Evolutionary conservation across 257 asterid genomes (phyloP), one percentile per base, ranked within the genome.

Genomic region (Solanum chiquidenum): DNA sequence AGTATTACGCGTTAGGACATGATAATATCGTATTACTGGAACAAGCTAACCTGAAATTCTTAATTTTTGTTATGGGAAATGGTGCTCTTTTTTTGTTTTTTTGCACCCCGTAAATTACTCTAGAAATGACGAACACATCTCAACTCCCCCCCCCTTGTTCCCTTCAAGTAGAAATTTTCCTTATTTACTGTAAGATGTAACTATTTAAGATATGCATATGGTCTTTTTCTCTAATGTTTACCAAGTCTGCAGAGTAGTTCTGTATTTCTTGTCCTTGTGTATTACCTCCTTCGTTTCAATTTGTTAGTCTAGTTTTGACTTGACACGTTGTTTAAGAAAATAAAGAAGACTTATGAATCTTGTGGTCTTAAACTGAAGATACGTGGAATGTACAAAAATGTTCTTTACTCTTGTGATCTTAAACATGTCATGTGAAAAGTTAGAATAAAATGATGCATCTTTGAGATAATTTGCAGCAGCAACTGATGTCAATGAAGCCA

Each of bases 21-120:
- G 89, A 79, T 89, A 89, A 12, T 89, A 88, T 27, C n/a, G 88
- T 73, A 44, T 87, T 74, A 86, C 49, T 86, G 75, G 88, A 88
- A 92, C 90, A 86, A 88, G 87, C 93, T 94, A 89, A 93, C 94
- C 89, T 75, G 82, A 88, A 83, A 90, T 25, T 90, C 88, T 72
- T 83, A 21, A 88, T 68, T 85, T 44, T 90, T 90, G 89, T 91
- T 84, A 79, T n/a, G 88, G 89, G 86, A 88, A 83, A 0, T 12
- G 92, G 91, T 88, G 69, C 29, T 88, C 16, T 90, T 16, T 90
- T 90, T 74, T 94, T 92, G 92, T 25, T 23, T 18, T 14, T 46
- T 29, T 29, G 31, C 69, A 29, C 69, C 49, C 27, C 73, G 69
- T 86, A 73, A 46, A 3, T 86, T 18, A 18, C 49, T 46, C 88